phyloP scores from a whole-genome alignment of 805 yeast species.

The Starmera quercuum region DNA sequence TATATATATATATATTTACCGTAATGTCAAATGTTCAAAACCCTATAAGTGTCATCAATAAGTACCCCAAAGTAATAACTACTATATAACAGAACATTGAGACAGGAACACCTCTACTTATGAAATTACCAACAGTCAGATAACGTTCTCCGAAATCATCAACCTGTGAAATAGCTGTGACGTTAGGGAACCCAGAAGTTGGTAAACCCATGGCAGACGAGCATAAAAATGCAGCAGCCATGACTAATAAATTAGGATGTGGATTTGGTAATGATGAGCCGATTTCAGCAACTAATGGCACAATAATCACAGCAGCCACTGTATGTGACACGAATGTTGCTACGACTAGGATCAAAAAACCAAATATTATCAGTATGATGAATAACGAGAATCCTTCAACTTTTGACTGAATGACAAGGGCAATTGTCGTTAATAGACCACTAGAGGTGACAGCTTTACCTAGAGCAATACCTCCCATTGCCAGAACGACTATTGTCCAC shows the following conservation, averaged over 20 bases:
- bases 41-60: slow-evolving; percentile 53
- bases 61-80: slow-evolving; percentile 74
- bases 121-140: slow-evolving; percentile 77
- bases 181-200: slow-evolving; percentile 96
- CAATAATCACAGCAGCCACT: slow-evolving; percentile 89
- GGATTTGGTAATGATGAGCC: slow-evolving; percentile 71
- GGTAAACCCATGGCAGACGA: slow-evolving; percentile 98
- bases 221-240: slow-evolving; percentile 59
- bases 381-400: slow-evolving; percentile 67
- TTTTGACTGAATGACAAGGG: slow-evolving; percentile 52
- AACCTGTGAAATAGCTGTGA: slow-evolving; percentile 90
- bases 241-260: slow-evolving; percentile 77
- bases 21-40: slow-evolving; percentile 30
- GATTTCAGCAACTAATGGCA: slow-evolving; percentile 85
- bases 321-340: slow-evolving; percentile 97
- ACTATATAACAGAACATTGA: slow-evolving; percentile 67
- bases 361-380: slow-evolving; percentile 71
- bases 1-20: not conserved
- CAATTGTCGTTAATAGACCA: slow-evolving; percentile 76
- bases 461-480: slow-evolving; percentile 96
- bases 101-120: slow-evolving; percentile 86
- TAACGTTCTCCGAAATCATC: slow-evolving; percentile 91
- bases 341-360: slow-evolving; percentile 69
- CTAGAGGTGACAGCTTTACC: slow-evolving; percentile 94
- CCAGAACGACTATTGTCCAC: slow-evolving; percentile 92